Conservation (phyloP, 2,329 filamentous ascomycete species). For the Ophiobolus disseminans region DNA sequence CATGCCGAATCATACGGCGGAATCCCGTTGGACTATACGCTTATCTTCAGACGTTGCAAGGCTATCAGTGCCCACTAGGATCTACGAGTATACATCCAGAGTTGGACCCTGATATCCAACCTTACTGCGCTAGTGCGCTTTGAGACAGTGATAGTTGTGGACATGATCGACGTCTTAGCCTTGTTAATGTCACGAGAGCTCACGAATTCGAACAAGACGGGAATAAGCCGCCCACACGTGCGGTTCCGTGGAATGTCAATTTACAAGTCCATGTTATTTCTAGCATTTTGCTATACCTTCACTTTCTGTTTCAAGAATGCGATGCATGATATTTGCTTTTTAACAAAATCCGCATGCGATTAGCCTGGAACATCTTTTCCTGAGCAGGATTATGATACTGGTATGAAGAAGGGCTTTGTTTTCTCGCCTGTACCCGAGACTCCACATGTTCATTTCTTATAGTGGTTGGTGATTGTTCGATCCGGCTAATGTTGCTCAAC, state of each 20-base stretch:
- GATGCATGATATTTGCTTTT: not conserved
- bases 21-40: no score
- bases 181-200: not conserved
- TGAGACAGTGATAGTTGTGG: not conserved
- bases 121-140: conserved; percentile 4
- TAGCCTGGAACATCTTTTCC: not conserved
- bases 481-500: not conserved
- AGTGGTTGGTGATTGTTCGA: not conserved
- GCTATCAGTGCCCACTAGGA: conserved; percentile 11
- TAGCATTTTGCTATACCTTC: not conserved
- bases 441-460: not conserved
- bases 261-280: not conserved
- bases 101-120: conserved; percentile 12
- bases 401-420: not conserved
- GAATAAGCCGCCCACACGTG: no score
- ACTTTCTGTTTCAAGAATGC: not conserved
- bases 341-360: not conserved
- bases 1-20: no score
- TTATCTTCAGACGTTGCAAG: conserved; percentile 1
- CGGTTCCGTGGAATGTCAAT: not conserved
- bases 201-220: no score
- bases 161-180: not conserved
- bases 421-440: not conserved
- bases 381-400: not conserved
- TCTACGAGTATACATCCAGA: not conserved